Percentiles rank a stretch among this genome's conserved stretches.
Evolutionary conservation across 805 yeast genomes (phyloP).

Genomic region (Metschnikowia matae): DNA sequence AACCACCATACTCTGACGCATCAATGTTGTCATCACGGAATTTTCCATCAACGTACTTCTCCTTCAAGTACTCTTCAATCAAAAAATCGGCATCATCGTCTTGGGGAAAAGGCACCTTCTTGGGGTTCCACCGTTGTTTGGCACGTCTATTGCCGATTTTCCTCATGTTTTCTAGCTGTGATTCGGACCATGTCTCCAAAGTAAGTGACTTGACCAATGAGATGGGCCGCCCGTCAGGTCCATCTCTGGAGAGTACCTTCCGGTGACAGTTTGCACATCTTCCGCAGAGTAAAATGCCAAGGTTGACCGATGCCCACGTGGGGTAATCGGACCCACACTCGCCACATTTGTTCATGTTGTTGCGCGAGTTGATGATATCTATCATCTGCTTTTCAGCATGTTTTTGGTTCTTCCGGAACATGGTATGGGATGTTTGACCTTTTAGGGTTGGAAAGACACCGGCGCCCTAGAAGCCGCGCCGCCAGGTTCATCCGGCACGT

Average conservation of each 20-base stretch:
- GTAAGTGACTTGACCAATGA: conserved; percentile 70
- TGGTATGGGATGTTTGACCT: conserved; percentile 3
- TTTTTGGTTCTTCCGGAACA: conserved; percentile 40
- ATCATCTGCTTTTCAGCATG: conserved; percentile 50
- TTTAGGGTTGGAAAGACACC: background rate
- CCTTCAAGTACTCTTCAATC: conserved; percentile 56
- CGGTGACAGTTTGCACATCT: conserved; percentile 80
- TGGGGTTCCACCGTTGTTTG: conserved; percentile 62
- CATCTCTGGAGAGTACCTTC: conserved; percentile 35
- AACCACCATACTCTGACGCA: conserved; percentile 33
- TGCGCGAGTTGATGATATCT: conserved; percentile 54
- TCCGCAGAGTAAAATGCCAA: conserved; percentile 78
- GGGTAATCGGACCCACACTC: conserved; percentile 72
- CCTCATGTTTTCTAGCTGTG: conserved; percentile 46
- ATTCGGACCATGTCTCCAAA: conserved; percentile 62
- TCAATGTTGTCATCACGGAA: conserved; percentile 43
- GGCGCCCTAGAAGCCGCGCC: background rate
- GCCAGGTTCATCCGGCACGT: background rate
- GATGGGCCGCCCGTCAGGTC: conserved; percentile 45
- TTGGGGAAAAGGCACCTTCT: conserved; percentile 62
- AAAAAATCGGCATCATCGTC: conserved; percentile 61
- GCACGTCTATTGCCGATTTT: conserved; percentile 62
- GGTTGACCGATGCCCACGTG: conserved; percentile 46
- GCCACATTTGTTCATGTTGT: conserved; percentile 69
- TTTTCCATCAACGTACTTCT: conserved; percentile 64